phyloP scores from a whole-genome alignment of 2,329 filamentous ascomycete genomes.

The Stemphylium beticola region DNA sequence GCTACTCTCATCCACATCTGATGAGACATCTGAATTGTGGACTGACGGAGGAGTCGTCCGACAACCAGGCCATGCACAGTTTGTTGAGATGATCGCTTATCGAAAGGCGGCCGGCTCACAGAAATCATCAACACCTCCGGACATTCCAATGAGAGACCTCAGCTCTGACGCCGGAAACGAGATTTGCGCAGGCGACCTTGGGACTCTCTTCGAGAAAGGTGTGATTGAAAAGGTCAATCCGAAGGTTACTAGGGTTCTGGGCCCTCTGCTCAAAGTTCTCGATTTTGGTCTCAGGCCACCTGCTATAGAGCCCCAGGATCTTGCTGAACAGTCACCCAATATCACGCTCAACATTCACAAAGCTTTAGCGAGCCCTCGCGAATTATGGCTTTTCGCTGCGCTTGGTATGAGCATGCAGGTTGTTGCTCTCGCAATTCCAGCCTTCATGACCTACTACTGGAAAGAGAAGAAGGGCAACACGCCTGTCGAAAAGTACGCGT shows the following conservation, averaged over 20 bases:
- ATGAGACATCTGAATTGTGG: conserved; percentile 1
- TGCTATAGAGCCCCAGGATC: too few species aligned
- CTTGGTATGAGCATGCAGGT: background rate
- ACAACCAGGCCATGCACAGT: background rate
- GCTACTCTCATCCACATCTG: conserved; percentile 39
- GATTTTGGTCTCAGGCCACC: too few species aligned
- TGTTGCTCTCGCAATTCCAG: background rate
- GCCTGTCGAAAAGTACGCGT: background rate
- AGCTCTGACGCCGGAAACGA: background rate
- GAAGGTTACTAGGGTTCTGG: too few species aligned
- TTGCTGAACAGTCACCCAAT: background rate
- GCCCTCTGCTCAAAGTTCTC: too few species aligned
- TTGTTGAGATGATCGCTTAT: background rate
- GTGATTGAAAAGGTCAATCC: background rate
- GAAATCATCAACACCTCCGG: too few species aligned
- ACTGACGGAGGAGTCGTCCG: background rate
- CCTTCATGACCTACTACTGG: background rate
- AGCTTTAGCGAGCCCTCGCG: fast-evolving
- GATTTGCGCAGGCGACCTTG: background rate
- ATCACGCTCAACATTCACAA: background rate
- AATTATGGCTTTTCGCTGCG: background rate
- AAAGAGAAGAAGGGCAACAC: background rate
- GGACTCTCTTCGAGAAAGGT: background rate
- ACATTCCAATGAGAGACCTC: too few species aligned
- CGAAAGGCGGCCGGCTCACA: too few species aligned